Evolutionary conservation across 495 filamentous ascomycete species (phyloP), one percentile per base, ranked within the genome.

Genomic region (Neurospora sp.): DNA sequence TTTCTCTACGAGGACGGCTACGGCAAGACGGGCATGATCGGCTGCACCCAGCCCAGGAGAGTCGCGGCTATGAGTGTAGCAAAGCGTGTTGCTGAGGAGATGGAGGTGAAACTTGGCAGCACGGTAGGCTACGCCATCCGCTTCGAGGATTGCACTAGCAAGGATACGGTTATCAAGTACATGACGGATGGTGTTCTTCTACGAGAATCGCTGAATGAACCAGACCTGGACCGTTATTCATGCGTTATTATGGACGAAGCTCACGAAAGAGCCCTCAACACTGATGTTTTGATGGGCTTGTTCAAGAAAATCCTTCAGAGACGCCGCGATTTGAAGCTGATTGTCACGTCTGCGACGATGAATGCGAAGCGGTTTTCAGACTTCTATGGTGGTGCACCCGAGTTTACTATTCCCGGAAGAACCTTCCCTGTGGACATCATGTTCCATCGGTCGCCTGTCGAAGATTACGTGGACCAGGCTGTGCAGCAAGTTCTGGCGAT

Each of bases 231-330:
- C 81, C 92, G 92, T 78, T 99, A 99, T 81, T 97, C 95, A 15
- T 97, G 94, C 79, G 94, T 99, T 70, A 99, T 99, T 80, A 98
- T 99, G 96, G 96, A 99, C 81, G 96, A 99, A 84, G 96, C 96
- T 4, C 96, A 99, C 86, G 96, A 99, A 80, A 89, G 96, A 78
- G 94, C 96, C 0, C 84, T 99, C 54, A 98, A 98, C 78, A 99
- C 96, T 3, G 96, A 99, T 80, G 94, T 99, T 6, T 84, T 98
- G 15, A 97, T 99, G 93, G 96, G 96, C 1, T 87, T 99, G 34
- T 92, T 99, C 81, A 99, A 98, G 80, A 98, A 98, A 82, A 93
- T 99, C 10, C 85, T 99, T 34, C 91, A 95, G 71, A 86, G 96
- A 70, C 87, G 96, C 54, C 89, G 94, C 79, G 96, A 98, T 79